Conservation (phyloP, 108 stramenopile genomes). For the Epithemia pelagica region DNA sequence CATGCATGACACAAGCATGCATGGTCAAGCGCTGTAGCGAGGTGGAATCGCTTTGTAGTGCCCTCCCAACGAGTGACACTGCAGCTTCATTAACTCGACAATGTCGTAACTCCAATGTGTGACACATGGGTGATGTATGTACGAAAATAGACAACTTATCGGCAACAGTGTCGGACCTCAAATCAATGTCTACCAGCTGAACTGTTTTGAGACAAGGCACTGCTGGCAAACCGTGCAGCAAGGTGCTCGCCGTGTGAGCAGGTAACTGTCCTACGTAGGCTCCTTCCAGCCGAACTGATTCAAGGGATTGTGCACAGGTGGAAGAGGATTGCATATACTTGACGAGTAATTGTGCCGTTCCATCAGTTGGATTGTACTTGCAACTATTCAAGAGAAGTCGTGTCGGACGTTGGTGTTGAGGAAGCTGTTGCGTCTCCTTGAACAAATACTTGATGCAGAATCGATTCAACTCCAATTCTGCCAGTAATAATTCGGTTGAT, state of each 20-base stretch:
- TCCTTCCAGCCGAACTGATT: neutral
- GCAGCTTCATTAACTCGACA: neutral
- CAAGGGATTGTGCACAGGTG: neutral
- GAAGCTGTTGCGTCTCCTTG: neutral
- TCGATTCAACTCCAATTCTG: neutral
- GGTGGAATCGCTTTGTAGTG: too few species aligned
- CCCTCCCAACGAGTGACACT: neutral
- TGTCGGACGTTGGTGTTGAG: neutral
- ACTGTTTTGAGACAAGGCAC: neutral
- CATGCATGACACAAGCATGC: neutral
- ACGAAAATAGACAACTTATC: neutral
- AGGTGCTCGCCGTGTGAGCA: neutral
- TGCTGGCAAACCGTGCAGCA: neutral
- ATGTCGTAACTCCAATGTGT: neutral
- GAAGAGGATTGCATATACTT: neutral
- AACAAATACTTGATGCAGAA: neutral
- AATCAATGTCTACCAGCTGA: neutral
- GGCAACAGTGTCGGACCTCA: neutral
- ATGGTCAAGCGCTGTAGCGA: neutral
- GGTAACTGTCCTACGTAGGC: neutral
- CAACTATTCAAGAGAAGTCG: neutral
- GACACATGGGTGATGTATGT: neutral
- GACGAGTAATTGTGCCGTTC: neutral
- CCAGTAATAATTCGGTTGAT: neutral
- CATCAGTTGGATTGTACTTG: neutral